Evolutionary conservation across 208 protist genomes (phyloP).

Genomic region (Crithidia sp.): DNA sequence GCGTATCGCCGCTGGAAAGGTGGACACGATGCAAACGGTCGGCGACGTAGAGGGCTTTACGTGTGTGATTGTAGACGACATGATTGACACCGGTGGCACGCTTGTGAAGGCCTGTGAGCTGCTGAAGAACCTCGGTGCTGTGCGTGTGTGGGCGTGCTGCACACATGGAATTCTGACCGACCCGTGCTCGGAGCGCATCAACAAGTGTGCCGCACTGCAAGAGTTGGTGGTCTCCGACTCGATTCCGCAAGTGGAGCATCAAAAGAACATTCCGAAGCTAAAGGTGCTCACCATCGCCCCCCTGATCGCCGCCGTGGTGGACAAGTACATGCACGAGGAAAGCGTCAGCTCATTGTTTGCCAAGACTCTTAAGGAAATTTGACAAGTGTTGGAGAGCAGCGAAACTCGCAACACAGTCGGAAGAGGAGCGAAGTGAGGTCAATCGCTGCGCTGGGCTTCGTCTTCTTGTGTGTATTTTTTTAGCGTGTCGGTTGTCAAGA

Average conservation of each 20-base stretch:
- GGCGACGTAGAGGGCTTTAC: constrained; percentile 94
- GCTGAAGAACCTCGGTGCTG: constrained; percentile 92
- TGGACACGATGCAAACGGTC: constrained; percentile 92
- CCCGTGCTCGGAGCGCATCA: constrained; percentile 87
- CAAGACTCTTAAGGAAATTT: constrained; percentile 30
- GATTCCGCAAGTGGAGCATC: constrained; percentile 90
- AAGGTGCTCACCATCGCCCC: constrained; percentile 90
- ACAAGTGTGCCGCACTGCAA: constrained; percentile 82
- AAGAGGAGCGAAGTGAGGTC: not conserved
- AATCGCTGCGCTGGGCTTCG: no score
- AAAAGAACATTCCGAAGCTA: constrained; percentile 78
- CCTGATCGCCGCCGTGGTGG: constrained; percentile 82
- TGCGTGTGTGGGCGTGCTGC: constrained; percentile 91
- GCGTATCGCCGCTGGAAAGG: constrained; percentile 76
- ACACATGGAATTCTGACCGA: constrained; percentile 95
- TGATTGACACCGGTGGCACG: constrained; percentile 96
- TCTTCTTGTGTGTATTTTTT: not conserved
- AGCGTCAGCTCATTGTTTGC: constrained; percentile 77
- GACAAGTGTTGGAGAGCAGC: not conserved
- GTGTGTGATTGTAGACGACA: constrained; percentile 96
- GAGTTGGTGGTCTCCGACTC: constrained; percentile 94
- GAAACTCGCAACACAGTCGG: not conserved
- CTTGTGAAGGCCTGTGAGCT: constrained; percentile 93
- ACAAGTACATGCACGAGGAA: constrained; percentile 71
- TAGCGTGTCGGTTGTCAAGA: not conserved